Conservation (phyloP, 2,329 filamentous ascomycete genomes). For the Beauveria sp. region DNA sequence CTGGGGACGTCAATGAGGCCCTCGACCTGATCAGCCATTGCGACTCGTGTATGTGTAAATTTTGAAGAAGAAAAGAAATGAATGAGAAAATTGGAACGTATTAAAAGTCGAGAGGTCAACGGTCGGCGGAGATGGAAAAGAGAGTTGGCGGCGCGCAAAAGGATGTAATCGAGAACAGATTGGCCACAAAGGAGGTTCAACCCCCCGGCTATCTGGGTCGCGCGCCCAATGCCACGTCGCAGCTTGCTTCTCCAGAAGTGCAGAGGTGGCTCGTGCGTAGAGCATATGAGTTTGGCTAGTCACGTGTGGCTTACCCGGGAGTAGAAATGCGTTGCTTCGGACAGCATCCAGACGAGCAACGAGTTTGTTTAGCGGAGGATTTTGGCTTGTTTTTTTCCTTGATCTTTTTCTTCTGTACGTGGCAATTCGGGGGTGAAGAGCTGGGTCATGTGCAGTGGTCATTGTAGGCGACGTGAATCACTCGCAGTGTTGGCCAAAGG, state of each 20-base stretch:
- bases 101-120: not conserved
- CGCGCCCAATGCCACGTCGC: conserved; percentile 1
- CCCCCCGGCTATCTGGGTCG: not conserved
- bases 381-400: not conserved
- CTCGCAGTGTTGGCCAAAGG: too few species aligned
- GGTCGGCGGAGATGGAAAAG: not conserved
- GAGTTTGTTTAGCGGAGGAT: not conserved
- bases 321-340: not conserved
- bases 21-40: conserved; percentile 35
- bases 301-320: not conserved
- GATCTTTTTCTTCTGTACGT: too few species aligned
- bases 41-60: conserved; percentile 3
- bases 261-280: not conserved
- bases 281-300: not conserved
- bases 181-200: conserved; percentile 12
- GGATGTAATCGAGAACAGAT: conserved; percentile 5
- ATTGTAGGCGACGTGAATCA: too few species aligned
- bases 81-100: not conserved
- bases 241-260: not conserved
- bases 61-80: not conserved
- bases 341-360: too few species aligned
- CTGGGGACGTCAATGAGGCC: conserved; percentile 62
- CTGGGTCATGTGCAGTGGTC: too few species aligned
- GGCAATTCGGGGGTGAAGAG: too few species aligned
- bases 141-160: not conserved